phyloP scores from a whole-genome alignment of 75 land plant genomes.

The Pinus albicaulis region DNA sequence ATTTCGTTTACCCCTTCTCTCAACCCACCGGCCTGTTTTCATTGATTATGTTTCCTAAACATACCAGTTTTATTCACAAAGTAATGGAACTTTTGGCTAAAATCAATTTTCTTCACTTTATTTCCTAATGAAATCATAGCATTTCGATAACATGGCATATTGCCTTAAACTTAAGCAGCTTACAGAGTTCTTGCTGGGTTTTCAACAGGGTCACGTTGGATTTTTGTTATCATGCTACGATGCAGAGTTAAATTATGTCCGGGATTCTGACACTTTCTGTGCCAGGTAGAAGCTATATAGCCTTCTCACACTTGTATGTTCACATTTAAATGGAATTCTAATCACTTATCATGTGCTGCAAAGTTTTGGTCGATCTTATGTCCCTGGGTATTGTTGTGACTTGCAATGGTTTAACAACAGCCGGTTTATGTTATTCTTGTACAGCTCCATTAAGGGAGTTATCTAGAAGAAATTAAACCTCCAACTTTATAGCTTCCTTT shows the following conservation, averaged over 20 bases:
- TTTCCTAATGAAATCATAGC: too few species aligned
- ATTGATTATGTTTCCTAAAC: too few species aligned
- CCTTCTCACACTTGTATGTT: neutral
- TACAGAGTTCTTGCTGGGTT: neutral
- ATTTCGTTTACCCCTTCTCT: too few species aligned
- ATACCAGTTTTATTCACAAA: too few species aligned
- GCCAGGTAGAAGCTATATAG: constrained; percentile 19
- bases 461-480: too few species aligned
- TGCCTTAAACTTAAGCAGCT: neutral
- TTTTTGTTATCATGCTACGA: constrained; percentile 44
- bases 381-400: too few species aligned
- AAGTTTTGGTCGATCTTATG: neutral
- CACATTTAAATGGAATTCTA: neutral
- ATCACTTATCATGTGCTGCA: neutral
- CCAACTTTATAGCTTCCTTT: too few species aligned
- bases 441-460: too few species aligned
- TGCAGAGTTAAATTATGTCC: constrained; percentile 38
- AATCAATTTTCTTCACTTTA: too few species aligned
- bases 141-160: neutral
- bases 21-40: too few species aligned
- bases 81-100: too few species aligned
- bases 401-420: too few species aligned
- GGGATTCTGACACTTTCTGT: constrained; percentile 25
- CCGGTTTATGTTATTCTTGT: neutral
- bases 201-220: constrained; percentile 41